A percentile compares a stretch with the other conserved stretches of the same genome.
Evolutionary conservation across 2,329 filamentous ascomycete species (phyloP).

Genomic region (Blumeria graminis): DNA sequence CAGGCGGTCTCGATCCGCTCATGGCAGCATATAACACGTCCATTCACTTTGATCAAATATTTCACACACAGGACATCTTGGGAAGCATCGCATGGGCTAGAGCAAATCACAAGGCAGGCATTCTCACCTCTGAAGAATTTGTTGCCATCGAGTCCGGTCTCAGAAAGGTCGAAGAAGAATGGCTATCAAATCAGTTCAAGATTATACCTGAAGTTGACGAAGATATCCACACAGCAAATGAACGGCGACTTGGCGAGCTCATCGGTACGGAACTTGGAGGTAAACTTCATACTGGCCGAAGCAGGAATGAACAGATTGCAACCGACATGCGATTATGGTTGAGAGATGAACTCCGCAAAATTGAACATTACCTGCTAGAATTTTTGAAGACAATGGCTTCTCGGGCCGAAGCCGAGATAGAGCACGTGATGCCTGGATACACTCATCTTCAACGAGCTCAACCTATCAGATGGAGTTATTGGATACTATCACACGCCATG

Average conservation of each 20-base stretch:
- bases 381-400: slow-evolving; percentile 44
- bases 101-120: slow-evolving; percentile 52
- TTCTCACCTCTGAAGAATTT: slow-evolving; percentile 52
- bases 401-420: slow-evolving; percentile 51
- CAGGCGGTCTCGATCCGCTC: slow-evolving; percentile 59
- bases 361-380: slow-evolving; percentile 43
- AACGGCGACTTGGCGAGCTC: slow-evolving; percentile 54
- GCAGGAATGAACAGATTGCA: slow-evolving; percentile 73
- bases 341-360: slow-evolving; percentile 43
- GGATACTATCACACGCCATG: slow-evolving; percentile 51
- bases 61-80: slow-evolving; percentile 60
- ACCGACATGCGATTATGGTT: slow-evolving; percentile 84
- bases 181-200: slow-evolving; percentile 24
- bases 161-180: slow-evolving; percentile 28
- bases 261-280: slow-evolving; percentile 68
- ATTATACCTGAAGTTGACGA: slow-evolving; percentile 30
- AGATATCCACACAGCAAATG: slow-evolving; percentile 45
- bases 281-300: slow-evolving; percentile 73
- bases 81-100: slow-evolving; percentile 63
- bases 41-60: slow-evolving; percentile 52
- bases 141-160: slow-evolving; percentile 49
- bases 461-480: slow-evolving; percentile 62
- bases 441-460: slow-evolving; percentile 66
- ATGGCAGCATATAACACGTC: slow-evolving; percentile 72
- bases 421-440: slow-evolving; percentile 62